Conservation (phyloP, 2,329 filamentous ascomycete genomes). For the Tympanopsis confertula region DNA sequence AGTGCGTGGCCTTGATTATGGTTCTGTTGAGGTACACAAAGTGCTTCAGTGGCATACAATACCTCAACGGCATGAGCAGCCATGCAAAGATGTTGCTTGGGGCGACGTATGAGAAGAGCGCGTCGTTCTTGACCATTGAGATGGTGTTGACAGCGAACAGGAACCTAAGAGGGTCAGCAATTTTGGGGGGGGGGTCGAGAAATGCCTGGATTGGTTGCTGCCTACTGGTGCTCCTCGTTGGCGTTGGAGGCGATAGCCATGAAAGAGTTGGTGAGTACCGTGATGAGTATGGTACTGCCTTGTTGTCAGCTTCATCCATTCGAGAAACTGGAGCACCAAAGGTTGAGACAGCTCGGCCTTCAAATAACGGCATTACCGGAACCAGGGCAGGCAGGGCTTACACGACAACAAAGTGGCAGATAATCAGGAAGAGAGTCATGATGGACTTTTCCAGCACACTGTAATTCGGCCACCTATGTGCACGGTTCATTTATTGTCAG, state of each 20-base stretch:
- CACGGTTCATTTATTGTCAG: background rate
- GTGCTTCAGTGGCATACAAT: constrained; percentile 63
- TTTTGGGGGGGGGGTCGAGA: constrained; percentile 20
- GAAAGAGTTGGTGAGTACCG: constrained; percentile 91
- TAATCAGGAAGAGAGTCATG: constrained; percentile 74
- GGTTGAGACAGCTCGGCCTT: too few relatives aligned
- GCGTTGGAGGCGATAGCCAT: constrained; percentile 91
- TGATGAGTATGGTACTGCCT: constrained; percentile 71
- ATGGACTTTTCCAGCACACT: constrained; percentile 68
- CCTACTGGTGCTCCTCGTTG: constrained; percentile 72
- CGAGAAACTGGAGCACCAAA: constrained; percentile 7
- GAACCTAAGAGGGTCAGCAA: constrained; percentile 36
- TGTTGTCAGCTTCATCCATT: constrained; percentile 2
- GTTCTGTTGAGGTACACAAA: constrained; percentile 83
- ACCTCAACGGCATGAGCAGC: constrained; percentile 74
- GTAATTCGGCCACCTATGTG: constrained; percentile 56
- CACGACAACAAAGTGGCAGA: constrained; percentile 89
- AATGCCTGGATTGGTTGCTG: constrained; percentile 6
- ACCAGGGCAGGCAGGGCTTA: constrained; percentile 16
- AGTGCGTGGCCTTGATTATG: constrained; percentile 82
- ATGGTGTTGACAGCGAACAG: constrained; percentile 94
- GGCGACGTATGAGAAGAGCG: constrained; percentile 84
- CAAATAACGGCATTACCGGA: too few relatives aligned
- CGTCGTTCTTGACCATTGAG: constrained; percentile 94
- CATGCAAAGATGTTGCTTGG: constrained; percentile 86